Conservation (phyloP, 257 asterid genomes). For the Linaria vulgaris region DNA sequence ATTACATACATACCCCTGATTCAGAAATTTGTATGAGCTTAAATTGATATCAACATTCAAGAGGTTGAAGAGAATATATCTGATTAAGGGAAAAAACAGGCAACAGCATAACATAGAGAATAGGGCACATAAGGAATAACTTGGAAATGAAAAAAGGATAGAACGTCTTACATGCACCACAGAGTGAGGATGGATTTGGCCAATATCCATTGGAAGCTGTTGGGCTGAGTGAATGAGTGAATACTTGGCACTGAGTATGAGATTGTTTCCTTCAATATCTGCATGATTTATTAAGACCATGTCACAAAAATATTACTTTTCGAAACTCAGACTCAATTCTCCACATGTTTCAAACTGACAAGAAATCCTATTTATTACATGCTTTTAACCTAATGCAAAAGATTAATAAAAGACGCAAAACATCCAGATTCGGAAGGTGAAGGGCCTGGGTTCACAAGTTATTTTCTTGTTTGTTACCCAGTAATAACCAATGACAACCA, state of each 20-base stretch:
- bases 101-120: neutral
- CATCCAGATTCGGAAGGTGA: no score
- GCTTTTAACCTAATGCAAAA: constrained; percentile 2
- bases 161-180: constrained; percentile 74
- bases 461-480: neutral
- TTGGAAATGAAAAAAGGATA: constrained; percentile 17
- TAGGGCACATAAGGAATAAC: constrained; percentile 13
- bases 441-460: constrained; percentile 18
- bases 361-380: neutral
- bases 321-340: constrained; percentile 11
- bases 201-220: constrained; percentile 76
- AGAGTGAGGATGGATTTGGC: constrained; percentile 62
- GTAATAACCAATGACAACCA: constrained; percentile 18
- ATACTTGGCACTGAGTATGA: constrained; percentile 75
- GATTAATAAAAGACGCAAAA: constrained; percentile 10
- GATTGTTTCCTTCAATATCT: constrained; percentile 82
- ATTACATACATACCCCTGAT: constrained; percentile 93
- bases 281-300: constrained; percentile 28
- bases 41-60: neutral
- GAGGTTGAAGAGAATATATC: no score
- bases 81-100: no score
- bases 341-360: neutral
- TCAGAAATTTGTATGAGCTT: constrained; percentile 29
- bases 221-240: constrained; percentile 62
- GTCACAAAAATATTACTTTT: constrained; percentile 1